Evolutionary conservation across 192 early-diverging fungal species (phyloP), one percentile per base, ranked within the genome.

Genomic region (Coemansia sp.): DNA sequence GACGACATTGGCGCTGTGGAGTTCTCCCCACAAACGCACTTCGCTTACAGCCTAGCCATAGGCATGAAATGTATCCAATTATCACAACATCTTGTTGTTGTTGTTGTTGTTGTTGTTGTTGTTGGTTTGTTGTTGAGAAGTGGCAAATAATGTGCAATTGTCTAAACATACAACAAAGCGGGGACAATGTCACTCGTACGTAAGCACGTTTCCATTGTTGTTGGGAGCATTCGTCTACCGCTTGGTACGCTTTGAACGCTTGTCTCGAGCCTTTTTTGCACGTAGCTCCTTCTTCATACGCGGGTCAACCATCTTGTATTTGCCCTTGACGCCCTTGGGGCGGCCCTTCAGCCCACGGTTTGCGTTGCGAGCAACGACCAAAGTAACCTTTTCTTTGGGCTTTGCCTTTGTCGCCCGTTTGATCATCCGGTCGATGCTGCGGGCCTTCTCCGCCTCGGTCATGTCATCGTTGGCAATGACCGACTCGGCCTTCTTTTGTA

Each of bases 281-380:
- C 91, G 85, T 68, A 92, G 73, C 68, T 96, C 96, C 80, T 94
- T 95, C 87, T 95, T 95, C 94, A 98, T 96, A 39, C 92, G 83
- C 58, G 87, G 71, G 80, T 98, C 95, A 4, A 98, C 94, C 95
- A 98, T 98, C 89, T 88, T 90, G 80, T 95, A 96, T 58, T 89
- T 80, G 70, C 97, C 97, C 86, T 98, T 99, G 75, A 98, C 89
- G 62, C 97, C 97, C 76, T 89, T 90, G 8, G 97, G 97, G 27
- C 97, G 86, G 22, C 97, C 97, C 70, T 95, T 82, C 55, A 91
- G 68, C 55, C 88, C 94, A 38, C 84, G 85, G 75, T 95, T 92
- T 29, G 65, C 53, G 41, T 91, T 87, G 54, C 83, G 87, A 24
- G 97, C 97, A 39, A 99, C 95, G 53, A 99, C 95, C n/a, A 97